Evolutionary conservation across 441 rosid genomes (phyloP).

Genomic region (Gossypium davidsonii): DNA sequence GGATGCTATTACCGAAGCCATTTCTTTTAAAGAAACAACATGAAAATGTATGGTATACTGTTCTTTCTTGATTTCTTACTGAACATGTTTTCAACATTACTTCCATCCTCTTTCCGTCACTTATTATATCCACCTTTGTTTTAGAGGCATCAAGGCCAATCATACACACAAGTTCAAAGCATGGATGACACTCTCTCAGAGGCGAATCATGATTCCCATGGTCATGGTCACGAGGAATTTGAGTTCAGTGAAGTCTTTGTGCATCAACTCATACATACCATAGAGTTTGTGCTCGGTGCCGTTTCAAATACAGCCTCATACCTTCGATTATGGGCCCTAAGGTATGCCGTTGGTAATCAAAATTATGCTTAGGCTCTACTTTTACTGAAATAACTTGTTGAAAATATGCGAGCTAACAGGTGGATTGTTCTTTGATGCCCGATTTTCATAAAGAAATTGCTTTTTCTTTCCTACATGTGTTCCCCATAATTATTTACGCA

Average conservation of each 20-base stretch:
- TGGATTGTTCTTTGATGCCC: background rate
- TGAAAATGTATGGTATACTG: conserved; percentile 37
- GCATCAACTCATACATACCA: conserved; percentile 88
- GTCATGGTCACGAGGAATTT: conserved; percentile 71
- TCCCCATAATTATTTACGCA: background rate
- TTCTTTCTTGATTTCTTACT: background rate
- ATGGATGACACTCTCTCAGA: conserved; percentile 62
- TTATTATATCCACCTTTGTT: conserved; percentile 18
- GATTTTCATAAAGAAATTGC: background rate
- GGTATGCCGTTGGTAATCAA: conserved; percentile 34
- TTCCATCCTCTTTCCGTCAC: background rate
- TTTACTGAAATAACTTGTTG: conserved; percentile 8
- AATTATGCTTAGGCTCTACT: background rate
- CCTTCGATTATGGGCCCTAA: conserved; percentile 95
- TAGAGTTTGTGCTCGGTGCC: conserved; percentile 92
- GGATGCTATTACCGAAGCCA: conserved; percentile 97
- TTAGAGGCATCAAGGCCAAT: conserved; percentile 78
- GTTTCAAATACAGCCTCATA: conserved; percentile 98
- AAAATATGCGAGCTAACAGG: conserved; percentile 3
- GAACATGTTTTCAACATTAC: background rate
- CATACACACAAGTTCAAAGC: conserved; percentile 44
- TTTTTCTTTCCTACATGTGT: conserved; percentile 1
- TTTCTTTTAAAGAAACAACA: conserved; percentile 82
- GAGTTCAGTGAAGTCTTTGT: conserved; percentile 92
- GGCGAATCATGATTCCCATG: conserved; percentile 47